Evolutionary conservation across 2,329 filamentous ascomycete species (phyloP), one percentile per base, ranked within the genome.

Genomic region (Alternaria atra): DNA sequence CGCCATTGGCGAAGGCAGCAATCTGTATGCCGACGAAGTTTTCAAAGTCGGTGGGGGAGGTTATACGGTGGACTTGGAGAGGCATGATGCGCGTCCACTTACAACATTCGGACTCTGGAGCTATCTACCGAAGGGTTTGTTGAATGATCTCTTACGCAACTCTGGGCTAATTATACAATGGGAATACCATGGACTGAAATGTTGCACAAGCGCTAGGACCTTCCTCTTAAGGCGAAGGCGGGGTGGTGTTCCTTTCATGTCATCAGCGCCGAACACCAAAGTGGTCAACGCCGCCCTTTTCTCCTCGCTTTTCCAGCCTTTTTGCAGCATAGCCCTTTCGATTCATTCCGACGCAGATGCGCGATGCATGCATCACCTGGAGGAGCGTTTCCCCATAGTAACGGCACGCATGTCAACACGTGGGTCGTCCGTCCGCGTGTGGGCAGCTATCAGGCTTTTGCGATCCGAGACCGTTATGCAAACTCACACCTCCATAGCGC

Each of bases 11-110:
- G 61, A 79, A 78, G 7, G 77, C 75, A 6, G 67, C 65, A 17
- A 60, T 44, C 29, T 74, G 69, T 39, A 80, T 73, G 32, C 60
- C 52, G 20, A 68, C 65, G 37, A 78, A 73, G 37, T 68, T 65
- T 7, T 67, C 61, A 15, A 78, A 57, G 59, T 80, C 78, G 40
- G 63, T 32, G 25, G 73, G 67, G 2, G 54, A 57, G 27, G 58
- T 54, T 32, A 75, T 55, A 9, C 64, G 73, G 7, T 67, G 72
- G 23, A 80, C 40, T 69, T 79, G 67, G 43, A 80, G 74, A 17
- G 72, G 70, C 78, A 80, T 80, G 1, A 55, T 68, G 51, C 15
- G 8, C 35, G 32, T 39, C 23, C 32, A 20, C 52, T 43, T 44
- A 20, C 13, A 37, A 27, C 20, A 37, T 30, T 25, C 25, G 46